These are phyloP conservation scores for Daedaleopsis sinensis DNA, from an alignment of 768 basidiomycete species.

Conservation along the genomic window DNA sequence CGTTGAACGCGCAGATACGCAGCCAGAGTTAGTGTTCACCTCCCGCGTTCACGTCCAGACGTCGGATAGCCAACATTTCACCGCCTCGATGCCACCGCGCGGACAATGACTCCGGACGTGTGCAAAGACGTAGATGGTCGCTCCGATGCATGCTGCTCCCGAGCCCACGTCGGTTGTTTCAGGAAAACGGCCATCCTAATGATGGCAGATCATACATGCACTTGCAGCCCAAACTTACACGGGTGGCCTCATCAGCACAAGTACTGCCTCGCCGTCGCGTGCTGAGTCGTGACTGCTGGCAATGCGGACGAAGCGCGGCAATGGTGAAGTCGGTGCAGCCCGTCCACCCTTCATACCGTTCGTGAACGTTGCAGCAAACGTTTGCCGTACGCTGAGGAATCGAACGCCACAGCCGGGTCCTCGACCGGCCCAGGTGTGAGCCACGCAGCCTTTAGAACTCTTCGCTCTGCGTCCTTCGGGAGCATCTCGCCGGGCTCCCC, in stretches of 20 bases:
- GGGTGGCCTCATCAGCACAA: too few relatives aligned
- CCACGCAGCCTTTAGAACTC: constrained; percentile 4
- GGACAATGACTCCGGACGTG: neutral
- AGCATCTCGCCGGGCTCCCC: constrained; percentile 1
- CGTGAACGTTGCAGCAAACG: constrained; percentile 2
- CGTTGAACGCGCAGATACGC: neutral
- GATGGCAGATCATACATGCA: too few relatives aligned
- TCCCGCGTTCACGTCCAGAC: neutral
- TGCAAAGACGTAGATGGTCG: neutral
- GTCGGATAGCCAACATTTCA: neutral
- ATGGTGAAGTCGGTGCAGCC: neutral
- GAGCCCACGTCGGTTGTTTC: too few relatives aligned
- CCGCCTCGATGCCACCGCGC: neutral
- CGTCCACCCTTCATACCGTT: neutral
- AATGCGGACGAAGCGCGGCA: neutral
- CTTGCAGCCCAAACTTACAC: too few relatives aligned
- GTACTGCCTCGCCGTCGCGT: neutral
- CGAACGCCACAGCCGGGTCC: neutral
- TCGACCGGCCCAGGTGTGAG: neutral
- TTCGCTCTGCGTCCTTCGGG: neutral
- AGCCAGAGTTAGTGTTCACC: neutral
- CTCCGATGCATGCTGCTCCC: neutral
- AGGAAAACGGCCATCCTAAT: too few relatives aligned
- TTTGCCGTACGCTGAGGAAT: neutral
- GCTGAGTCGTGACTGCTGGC: neutral